Evolutionary conservation across 345 rosid genomes (phyloP).

Genomic region (Ceriops decandra): DNA sequence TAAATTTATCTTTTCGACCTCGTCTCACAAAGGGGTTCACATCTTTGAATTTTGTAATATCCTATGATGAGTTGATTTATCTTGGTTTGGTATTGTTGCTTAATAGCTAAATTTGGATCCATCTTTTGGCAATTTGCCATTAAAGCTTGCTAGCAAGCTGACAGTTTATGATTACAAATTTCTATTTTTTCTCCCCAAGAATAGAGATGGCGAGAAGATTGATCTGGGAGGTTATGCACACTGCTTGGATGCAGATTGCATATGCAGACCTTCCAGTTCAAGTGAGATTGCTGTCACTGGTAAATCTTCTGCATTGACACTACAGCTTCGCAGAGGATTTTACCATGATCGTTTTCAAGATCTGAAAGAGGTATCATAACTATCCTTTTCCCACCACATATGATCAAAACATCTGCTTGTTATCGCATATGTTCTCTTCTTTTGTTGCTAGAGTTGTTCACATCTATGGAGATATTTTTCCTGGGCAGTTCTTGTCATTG

Average conservation of each 20-base stretch:
- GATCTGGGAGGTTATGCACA: constrained; percentile 38
- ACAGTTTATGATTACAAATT: neutral
- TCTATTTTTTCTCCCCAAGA: constrained; percentile 10
- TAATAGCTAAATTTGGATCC: neutral
- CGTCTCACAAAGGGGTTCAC: neutral
- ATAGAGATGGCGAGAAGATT: constrained; percentile 66
- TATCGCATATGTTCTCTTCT: neutral
- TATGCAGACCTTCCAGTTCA: constrained; percentile 47
- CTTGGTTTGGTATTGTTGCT: neutral
- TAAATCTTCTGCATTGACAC: constrained; percentile 38
- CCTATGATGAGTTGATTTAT: neutral
- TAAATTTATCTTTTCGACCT: too few species aligned
- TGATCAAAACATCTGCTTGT: neutral
- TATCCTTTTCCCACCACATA: neutral
- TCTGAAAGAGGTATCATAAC: constrained; percentile 42
- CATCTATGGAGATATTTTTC: neutral
- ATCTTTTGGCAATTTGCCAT: neutral
- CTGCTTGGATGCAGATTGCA: constrained; percentile 58
- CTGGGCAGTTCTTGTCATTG: constrained; percentile 1
- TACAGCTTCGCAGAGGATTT: constrained; percentile 64
- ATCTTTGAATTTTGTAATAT: neutral
- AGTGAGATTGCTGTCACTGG: constrained; percentile 12
- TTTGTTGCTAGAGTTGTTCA: constrained; percentile 3
- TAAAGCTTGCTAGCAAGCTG: neutral
- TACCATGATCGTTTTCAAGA: constrained; percentile 70